phyloP scores from a whole-genome alignment of 805 yeast species.

The Candida maesae region DNA sequence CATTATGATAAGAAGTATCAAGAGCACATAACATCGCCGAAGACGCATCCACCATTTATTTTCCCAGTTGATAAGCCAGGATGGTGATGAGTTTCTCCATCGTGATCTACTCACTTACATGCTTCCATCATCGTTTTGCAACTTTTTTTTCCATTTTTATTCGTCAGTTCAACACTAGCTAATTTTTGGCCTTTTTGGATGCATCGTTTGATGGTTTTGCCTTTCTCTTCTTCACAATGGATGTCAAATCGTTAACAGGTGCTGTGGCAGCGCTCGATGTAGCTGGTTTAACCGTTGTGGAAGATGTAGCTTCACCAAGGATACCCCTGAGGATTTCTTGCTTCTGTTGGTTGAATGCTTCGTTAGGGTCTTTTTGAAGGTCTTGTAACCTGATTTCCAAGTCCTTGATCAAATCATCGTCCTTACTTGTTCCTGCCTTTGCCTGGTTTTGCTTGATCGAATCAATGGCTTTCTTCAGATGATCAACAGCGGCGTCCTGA shows the following conservation, averaged over 20 bases:
- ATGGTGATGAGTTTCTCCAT: not conserved
- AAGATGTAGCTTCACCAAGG: constrained; percentile 41
- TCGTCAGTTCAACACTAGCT: not conserved
- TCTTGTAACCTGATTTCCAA: constrained; percentile 54
- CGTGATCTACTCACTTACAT: no score
- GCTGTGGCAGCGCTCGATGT: constrained; percentile 28
- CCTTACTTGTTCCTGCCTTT: constrained; percentile 33
- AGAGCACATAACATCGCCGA: not conserved
- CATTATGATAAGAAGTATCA: not conserved
- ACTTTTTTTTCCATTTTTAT: no score
- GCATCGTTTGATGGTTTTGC: constrained; percentile 15
- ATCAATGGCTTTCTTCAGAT: constrained; percentile 50
- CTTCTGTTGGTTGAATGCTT: constrained; percentile 46
- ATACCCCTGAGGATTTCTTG: constrained; percentile 53
- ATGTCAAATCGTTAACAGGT: constrained; percentile 56
- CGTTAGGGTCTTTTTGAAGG: constrained; percentile 47
- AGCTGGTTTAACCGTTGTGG: constrained; percentile 21
- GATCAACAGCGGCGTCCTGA: constrained; percentile 48
- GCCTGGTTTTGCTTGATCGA: constrained; percentile 33
- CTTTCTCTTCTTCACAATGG: constrained; percentile 57
- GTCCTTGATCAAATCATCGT: constrained; percentile 49
- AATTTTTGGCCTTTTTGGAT: constrained; percentile 19
- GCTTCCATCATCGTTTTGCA: no score
- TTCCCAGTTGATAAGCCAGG: not conserved
- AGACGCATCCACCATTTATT: not conserved